Conservation (phyloP, 805 yeast species). For the Metschnikowia henanensis region DNA sequence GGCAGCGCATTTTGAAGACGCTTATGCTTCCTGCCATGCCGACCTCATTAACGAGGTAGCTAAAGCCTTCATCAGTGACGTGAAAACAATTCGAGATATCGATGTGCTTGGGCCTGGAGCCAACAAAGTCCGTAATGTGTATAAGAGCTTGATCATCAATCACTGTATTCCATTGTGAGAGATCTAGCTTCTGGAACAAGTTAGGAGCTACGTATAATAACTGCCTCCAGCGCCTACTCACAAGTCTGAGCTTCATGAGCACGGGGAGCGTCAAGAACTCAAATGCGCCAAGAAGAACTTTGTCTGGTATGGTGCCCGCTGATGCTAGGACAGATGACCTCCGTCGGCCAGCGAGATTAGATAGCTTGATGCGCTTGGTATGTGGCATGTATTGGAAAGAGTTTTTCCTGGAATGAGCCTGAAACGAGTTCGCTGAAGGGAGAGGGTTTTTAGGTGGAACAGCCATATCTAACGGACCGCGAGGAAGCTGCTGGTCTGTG, state of each 20-base stretch:
- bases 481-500: constrained; percentile 11
- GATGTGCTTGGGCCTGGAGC: constrained; percentile 60
- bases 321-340: constrained; percentile 57
- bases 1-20: constrained; percentile 59
- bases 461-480: constrained; percentile 18
- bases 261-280: constrained; percentile 53
- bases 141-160: constrained; percentile 58
- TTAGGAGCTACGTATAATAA: constrained; percentile 56
- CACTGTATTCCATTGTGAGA: constrained; percentile 60
- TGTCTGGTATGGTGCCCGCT: constrained; percentile 60
- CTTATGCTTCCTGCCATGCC: constrained; percentile 64
- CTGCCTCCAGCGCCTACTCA: constrained; percentile 70
- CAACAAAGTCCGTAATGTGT: constrained; percentile 66
- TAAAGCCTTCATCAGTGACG: constrained; percentile 73
- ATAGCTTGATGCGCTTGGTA: constrained; percentile 51
- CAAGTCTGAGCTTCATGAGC: constrained; percentile 57
- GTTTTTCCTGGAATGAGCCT: constrained; percentile 18
- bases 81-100: constrained; percentile 76
- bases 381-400: constrained; percentile 56
- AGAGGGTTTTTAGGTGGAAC: constrained; percentile 45
- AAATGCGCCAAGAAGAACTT: constrained; percentile 54
- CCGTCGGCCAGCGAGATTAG: constrained; percentile 44
- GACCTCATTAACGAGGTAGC: constrained; percentile 66
- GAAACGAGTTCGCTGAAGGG: constrained; percentile 32
- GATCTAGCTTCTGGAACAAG: constrained; percentile 51